phyloP scores from a whole-genome alignment of 1,139 yeast species.

The Kodamaea fungicola region DNA sequence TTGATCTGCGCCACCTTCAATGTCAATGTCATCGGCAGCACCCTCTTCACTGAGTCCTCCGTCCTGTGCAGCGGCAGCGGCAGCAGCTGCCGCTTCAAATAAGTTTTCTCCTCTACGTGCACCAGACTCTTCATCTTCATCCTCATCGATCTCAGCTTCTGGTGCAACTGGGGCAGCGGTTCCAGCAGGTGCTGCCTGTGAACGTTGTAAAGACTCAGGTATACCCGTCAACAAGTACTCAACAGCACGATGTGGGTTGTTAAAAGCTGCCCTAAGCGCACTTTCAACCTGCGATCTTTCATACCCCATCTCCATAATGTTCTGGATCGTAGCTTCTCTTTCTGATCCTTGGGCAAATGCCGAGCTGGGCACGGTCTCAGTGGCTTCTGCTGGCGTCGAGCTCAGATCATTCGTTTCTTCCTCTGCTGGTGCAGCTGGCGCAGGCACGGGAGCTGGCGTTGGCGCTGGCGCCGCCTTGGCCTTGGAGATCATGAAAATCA shows the following conservation, averaged over 20 bases:
- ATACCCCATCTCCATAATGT: conserved; percentile 96
- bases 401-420: not conserved
- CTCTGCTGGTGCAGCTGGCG: conserved; percentile 1
- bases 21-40: conserved; percentile 15
- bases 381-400: conserved; percentile 20
- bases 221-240: conserved; percentile 90
- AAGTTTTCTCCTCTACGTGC: conserved; percentile 46
- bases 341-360: conserved; percentile 62
- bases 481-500: conserved; percentile 83
- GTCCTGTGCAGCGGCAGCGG: conserved; percentile 34
- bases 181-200: conserved; percentile 12
- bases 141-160: conserved; percentile 20
- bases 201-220: conserved; percentile 59
- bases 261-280: conserved; percentile 93
- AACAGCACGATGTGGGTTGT: conserved; percentile 97
- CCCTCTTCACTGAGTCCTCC: conserved; percentile 16
- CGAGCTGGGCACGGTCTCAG: conserved; percentile 18
- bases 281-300: conserved; percentile 82
- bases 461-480: conserved; percentile 24
- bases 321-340: conserved; percentile 66
- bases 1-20: conserved; percentile 47
- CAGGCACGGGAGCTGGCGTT: conserved; percentile 2
- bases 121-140: conserved; percentile 22
- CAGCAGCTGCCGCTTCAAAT: conserved; percentile 71
- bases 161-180: conserved; percentile 19